Conservation (phyloP, 1,139 yeast species). For the Kodamaea sp. region DNA sequence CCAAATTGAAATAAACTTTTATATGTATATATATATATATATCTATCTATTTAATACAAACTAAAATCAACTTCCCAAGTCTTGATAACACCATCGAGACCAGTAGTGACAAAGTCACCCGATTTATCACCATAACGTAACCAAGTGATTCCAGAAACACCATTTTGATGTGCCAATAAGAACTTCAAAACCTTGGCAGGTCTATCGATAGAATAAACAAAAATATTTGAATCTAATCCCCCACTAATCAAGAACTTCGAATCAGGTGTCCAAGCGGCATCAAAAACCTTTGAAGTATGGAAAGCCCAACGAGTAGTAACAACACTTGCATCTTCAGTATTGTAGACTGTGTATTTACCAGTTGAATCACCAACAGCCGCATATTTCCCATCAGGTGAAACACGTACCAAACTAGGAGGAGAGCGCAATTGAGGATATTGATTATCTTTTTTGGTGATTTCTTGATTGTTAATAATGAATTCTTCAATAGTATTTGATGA, state of each 20-base stretch:
- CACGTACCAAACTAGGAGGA: slow-evolving; percentile 56
- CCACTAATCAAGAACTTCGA: slow-evolving; percentile 73
- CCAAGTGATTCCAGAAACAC: slow-evolving; percentile 79
- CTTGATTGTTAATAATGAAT: slow-evolving; percentile 18
- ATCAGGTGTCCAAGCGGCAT: slow-evolving; percentile 75
- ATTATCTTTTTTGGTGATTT: slow-evolving; percentile 11
- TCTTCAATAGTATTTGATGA: slow-evolving; percentile 33
- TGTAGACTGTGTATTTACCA: slow-evolving; percentile 78
- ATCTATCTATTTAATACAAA: slow-evolving; percentile 2
- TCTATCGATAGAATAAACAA: slow-evolving; percentile 70
- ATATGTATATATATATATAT: not conserved
- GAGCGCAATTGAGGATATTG: slow-evolving; percentile 53
- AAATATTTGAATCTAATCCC: slow-evolving; percentile 78
- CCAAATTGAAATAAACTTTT: slow-evolving; percentile 5
- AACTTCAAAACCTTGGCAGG: slow-evolving; percentile 75
- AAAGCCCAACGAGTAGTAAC: slow-evolving; percentile 93
- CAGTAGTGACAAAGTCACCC: slow-evolving; percentile 58
- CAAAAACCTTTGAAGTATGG: slow-evolving; percentile 78
- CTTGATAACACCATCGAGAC: slow-evolving; percentile 80
- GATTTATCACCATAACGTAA: slow-evolving; percentile 24
- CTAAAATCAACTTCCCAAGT: slow-evolving; percentile 56
- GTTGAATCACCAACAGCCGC: slow-evolving; percentile 83
- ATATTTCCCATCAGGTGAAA: slow-evolving; percentile 66
- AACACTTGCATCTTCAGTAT: slow-evolving; percentile 49
- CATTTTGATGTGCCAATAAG: slow-evolving; percentile 84